Conservation (phyloP, 2,329 filamentous ascomycete genomes). For the Monosporascus cannonballus region DNA sequence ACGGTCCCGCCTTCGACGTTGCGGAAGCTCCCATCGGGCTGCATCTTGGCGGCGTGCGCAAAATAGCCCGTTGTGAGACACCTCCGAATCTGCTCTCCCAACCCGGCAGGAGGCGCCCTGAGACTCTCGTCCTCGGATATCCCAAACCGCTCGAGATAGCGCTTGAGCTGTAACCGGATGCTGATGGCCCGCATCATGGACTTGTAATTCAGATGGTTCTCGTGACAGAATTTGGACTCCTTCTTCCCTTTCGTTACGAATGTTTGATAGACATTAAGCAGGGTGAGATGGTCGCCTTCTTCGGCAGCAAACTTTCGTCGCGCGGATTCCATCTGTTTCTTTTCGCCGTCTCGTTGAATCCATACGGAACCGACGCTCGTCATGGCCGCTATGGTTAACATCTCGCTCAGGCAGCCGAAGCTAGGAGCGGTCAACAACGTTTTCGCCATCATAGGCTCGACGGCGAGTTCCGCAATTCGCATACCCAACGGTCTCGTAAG, state of each 20-base stretch:
- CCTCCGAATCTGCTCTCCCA: constrained; percentile 70
- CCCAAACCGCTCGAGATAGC: constrained; percentile 81
- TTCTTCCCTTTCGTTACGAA: constrained; percentile 81
- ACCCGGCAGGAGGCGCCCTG: constrained; percentile 29
- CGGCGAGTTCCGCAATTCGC: constrained; percentile 86
- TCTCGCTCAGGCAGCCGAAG: constrained; percentile 77
- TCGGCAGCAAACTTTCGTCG: constrained; percentile 81
- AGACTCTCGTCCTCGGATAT: constrained; percentile 61
- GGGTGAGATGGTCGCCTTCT: constrained; percentile 88
- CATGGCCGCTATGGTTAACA: constrained; percentile 92
- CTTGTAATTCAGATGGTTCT: constrained; percentile 84
- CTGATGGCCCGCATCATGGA: constrained; percentile 75
- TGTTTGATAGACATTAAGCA: constrained; percentile 88
- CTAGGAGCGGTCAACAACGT: constrained; percentile 68
- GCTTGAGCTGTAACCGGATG: constrained; percentile 77
- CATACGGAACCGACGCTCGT: constrained; percentile 77
- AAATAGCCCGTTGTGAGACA: constrained; percentile 91
- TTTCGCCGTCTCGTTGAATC: constrained; percentile 73
- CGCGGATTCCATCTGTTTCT: constrained; percentile 66
- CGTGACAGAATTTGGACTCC: constrained; percentile 78
- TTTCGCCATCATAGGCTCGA: constrained; percentile 95
- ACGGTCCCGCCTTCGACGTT: constrained; percentile 75
- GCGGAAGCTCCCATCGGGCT: constrained; percentile 82
- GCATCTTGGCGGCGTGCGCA: constrained; percentile 88
- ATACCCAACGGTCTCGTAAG: constrained; percentile 82